Percentiles rank a stretch among this genome's conserved stretches.
Conservation (phyloP, 2,329 filamentous ascomycete species). For the Talaromyces sp. region DNA sequence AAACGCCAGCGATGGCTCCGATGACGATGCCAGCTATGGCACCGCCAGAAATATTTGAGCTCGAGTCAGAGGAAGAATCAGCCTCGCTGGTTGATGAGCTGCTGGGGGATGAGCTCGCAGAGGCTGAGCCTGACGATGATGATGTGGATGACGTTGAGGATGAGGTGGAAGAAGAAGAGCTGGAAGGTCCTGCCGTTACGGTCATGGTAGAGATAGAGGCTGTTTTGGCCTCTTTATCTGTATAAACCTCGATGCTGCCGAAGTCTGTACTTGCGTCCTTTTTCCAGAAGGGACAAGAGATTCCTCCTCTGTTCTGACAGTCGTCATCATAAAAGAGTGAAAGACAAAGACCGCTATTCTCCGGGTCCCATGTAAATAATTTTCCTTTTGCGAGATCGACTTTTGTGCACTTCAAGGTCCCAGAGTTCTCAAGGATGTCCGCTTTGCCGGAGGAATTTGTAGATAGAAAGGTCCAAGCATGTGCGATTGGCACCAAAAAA, state of each 20-base stretch:
- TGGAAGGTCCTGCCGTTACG: not conserved
- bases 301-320: slow-evolving; percentile 10
- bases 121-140: too few species aligned
- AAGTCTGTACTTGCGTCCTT: slow-evolving; percentile 13
- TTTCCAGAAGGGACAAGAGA: slow-evolving; percentile 12
- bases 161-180: not conserved
- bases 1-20: slow-evolving; percentile 10
- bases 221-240: slow-evolving; percentile 2
- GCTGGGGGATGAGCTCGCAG: not conserved
- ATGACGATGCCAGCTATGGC: slow-evolving; percentile 18
- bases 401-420: slow-evolving; percentile 9
- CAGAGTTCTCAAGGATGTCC: slow-evolving; percentile 11
- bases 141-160: not conserved
- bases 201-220: not conserved
- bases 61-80: not conserved
- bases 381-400: slow-evolving; percentile 11
- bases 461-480: slow-evolving; percentile 20
- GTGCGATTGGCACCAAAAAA: not conserved
- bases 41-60: slow-evolving; percentile 8
- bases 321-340: slow-evolving; percentile 17
- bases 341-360: slow-evolving; percentile 13
- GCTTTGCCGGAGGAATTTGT: slow-evolving; percentile 16
- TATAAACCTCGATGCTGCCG: slow-evolving; percentile 7
- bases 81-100: not conserved
- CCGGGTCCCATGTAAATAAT: slow-evolving; percentile 20